A percentile compares a stretch with the other conserved stretches of the same genome.
Conservation (phyloP, 352 stramenopile species). For the Pythium aphanidermatum region DNA sequence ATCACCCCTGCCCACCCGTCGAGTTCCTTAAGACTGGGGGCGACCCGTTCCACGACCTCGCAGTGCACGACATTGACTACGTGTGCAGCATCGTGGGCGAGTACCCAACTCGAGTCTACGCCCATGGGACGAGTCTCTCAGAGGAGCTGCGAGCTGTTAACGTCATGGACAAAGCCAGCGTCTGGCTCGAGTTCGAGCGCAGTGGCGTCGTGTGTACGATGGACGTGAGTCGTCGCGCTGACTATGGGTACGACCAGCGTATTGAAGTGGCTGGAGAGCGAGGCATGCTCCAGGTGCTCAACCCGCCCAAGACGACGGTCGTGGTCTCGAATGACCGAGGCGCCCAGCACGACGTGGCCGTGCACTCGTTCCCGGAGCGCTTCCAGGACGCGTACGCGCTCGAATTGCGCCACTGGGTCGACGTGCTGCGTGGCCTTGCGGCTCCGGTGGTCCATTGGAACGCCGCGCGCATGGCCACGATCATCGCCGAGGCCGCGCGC, state of each 20-base stretch:
- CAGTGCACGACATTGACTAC: slow-evolving; percentile 91
- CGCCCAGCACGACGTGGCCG: slow-evolving; percentile 42
- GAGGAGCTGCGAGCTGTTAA: slow-evolving; percentile 53
- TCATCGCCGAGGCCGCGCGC: slow-evolving; percentile 65
- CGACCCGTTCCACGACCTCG: slow-evolving; percentile 90
- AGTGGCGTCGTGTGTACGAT: slow-evolving; percentile 85
- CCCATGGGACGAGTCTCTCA: slow-evolving; percentile 66
- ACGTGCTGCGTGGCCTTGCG: slow-evolving; percentile 36
- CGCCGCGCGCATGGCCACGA: slow-evolving; percentile 68
- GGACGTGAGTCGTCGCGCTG: slow-evolving; percentile 74
- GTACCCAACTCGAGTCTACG: slow-evolving; percentile 79
- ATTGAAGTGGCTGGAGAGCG: slow-evolving; percentile 81
- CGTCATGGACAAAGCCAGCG: slow-evolving; percentile 81
- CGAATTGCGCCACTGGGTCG: slow-evolving; percentile 83
- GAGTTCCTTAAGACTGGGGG: slow-evolving; percentile 85
- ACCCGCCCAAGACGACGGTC: slow-evolving; percentile 55
- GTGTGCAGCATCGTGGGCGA: slow-evolving; percentile 75
- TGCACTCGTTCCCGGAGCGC: slow-evolving; percentile 87
- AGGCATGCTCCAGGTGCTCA: slow-evolving; percentile 72
- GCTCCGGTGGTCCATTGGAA: slow-evolving; percentile 56
- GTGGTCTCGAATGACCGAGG: slow-evolving; percentile 47
- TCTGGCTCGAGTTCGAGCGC: slow-evolving; percentile 66
- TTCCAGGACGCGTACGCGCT: slow-evolving; percentile 83
- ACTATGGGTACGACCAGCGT: slow-evolving; percentile 92
- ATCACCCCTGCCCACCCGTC: slow-evolving; percentile 84